Evolutionary conservation across 2,329 filamentous ascomycete genomes (phyloP).

Genomic region (Phyllosticta capitalensis): DNA sequence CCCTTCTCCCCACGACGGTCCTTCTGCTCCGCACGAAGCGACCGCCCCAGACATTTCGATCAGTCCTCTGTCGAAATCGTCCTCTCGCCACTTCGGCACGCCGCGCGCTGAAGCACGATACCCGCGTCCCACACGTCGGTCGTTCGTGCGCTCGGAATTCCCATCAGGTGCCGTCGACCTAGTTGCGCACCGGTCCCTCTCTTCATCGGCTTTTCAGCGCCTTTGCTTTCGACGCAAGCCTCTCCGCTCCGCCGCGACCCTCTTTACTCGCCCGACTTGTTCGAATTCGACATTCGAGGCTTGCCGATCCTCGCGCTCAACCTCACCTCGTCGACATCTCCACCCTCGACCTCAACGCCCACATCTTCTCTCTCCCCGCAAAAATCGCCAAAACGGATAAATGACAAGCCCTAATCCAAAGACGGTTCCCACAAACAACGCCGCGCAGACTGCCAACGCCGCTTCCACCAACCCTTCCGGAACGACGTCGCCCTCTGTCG

Average conservation of each 20-base stretch:
- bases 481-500: slow-evolving; percentile 41
- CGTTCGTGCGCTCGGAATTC: slow-evolving; percentile 14
- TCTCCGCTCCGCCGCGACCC: slow-evolving; percentile 15
- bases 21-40: slow-evolving; percentile 12
- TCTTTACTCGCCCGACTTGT: slow-evolving; percentile 12
- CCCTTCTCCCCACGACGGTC: slow-evolving; percentile 3
- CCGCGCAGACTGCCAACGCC: slow-evolving; percentile 38
- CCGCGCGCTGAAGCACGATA: background rate
- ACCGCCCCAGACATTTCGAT: slow-evolving; percentile 30
- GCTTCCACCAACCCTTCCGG: slow-evolving; percentile 40
- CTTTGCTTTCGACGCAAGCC: slow-evolving; percentile 3
- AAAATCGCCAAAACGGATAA: slow-evolving; percentile 27
- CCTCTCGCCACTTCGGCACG: slow-evolving; percentile 2
- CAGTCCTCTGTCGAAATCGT: slow-evolving; percentile 29
- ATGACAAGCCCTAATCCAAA: slow-evolving; percentile 53
- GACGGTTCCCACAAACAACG: slow-evolving; percentile 38
- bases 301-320: background rate
- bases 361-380: slow-evolving; percentile 4
- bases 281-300: slow-evolving; percentile 25
- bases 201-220: slow-evolving; percentile 8
- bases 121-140: slow-evolving; percentile 8
- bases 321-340: slow-evolving; percentile 2
- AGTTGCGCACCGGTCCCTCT: slow-evolving; percentile 5
- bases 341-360: slow-evolving; percentile 15
- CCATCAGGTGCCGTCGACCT: slow-evolving; percentile 4